Base-by-base conservation (phyloP, 305 asterid genomes). In the Rubia peregrina region DNA sequence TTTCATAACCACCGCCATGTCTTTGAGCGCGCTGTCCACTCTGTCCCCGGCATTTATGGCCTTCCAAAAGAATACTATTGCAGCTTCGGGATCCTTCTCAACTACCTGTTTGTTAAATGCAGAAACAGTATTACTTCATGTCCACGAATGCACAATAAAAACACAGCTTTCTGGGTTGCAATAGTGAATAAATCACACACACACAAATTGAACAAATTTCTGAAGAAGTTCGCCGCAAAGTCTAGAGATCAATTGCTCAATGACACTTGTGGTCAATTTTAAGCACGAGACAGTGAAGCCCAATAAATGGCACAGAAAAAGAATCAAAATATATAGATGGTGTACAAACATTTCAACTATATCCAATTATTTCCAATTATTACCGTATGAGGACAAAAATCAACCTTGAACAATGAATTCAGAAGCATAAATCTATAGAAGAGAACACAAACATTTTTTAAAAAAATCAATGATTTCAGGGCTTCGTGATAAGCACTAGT, bases 1-100 rank as follows among this genome's bases (percentile, higher is more conserved):
- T 77, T 89, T 91, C 96, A 91, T 85, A 41, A 91, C 96, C 65
- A 89, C 90, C 41, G 89, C 98, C 98, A 91, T 85, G 81, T 91
- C 98, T 78, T 91, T 91, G 41, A 91, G 88, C 1, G 97, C 96
- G 70, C 97, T 91, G 56, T 89, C 96, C 8, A 89, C 96, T 80
- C 93, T 81, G 75, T 89, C 98, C 60, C 98, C 95, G 0, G 76
- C 84, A 69, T 89, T 88, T 46, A 91, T 86, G 3, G 98, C 95
- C 83, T 81, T 84, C 98, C 96, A 89, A 70, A 91, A 91, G 43
- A 82, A 83, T 51, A 82, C 82, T 9, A 86, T 75, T 43, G 96
- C 95, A 19, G 90, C 78, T 74, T 86, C 91, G 13, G 87, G 83
- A 71, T 91, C 93, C 74, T 86, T 91, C 79, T 88, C 88, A 41